Percentiles rank a stretch among this genome's conserved stretches.
Conservation (phyloP, 345 rosid genomes). For the Corymbia maculata region DNA sequence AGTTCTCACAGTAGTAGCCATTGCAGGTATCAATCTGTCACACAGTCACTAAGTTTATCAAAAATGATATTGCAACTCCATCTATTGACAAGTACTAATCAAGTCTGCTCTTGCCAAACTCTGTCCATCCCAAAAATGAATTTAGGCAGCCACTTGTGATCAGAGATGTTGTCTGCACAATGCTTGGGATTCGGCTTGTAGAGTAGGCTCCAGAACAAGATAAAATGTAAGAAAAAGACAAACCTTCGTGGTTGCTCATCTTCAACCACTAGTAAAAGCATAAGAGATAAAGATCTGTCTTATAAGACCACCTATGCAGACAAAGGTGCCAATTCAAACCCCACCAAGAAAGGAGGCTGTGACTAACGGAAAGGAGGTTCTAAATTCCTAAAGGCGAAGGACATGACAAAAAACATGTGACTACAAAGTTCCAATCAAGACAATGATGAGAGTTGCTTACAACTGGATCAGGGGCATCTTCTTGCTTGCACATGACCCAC, state of each 20-base stretch:
- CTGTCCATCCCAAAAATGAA: neutral
- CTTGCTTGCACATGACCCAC: slow-evolving; percentile 99
- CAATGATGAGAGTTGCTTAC: slow-evolving; percentile 19
- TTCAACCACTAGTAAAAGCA: neutral
- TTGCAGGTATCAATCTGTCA: slow-evolving; percentile 80
- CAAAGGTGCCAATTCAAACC: neutral
- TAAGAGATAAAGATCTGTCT: neutral
- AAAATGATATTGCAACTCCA: neutral
- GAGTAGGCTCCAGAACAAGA: neutral
- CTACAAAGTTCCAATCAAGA: neutral
- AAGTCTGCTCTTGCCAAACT: neutral
- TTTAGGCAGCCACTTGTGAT: neutral
- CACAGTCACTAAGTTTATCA: neutral
- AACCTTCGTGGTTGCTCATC: neutral
- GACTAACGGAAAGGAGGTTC: neutral
- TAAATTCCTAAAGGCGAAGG: neutral
- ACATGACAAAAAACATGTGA: neutral
- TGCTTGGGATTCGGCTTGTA: neutral
- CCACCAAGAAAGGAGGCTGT: neutral
- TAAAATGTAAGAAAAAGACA: neutral
- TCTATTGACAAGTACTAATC: neutral
- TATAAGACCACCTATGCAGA: neutral
- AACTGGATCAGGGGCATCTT: slow-evolving; percentile 86
- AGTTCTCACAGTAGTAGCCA: slow-evolving; percentile 78
- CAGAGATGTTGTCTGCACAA: neutral